Conservation (phyloP, 2,329 filamentous ascomycete genomes). For the Gnomoniopsis sp. region DNA sequence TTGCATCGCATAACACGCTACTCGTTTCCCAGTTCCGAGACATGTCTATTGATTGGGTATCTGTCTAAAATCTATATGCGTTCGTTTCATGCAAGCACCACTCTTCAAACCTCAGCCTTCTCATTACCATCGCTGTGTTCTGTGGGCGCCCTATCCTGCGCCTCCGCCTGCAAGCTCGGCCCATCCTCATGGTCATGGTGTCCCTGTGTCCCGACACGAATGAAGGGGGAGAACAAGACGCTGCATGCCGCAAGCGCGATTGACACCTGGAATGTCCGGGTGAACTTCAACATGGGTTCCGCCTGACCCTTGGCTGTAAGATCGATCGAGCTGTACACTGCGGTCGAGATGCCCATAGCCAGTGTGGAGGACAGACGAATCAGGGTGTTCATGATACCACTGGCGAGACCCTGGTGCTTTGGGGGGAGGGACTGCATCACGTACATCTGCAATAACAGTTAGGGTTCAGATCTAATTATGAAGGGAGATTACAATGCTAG, state of each 20-base stretch:
- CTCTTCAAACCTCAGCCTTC: not conserved
- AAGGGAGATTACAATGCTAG: not conserved
- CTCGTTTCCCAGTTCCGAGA: not conserved
- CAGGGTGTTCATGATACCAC: constrained; percentile 66
- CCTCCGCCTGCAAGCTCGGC: too few relatives aligned
- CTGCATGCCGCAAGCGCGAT: constrained; percentile 40
- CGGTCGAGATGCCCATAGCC: constrained; percentile 60
- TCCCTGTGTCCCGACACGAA: constrained; percentile 53
- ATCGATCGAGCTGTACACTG: constrained; percentile 52
- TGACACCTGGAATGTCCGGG: constrained; percentile 48
- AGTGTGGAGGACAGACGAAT: constrained; percentile 58
- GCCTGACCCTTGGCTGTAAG: constrained; percentile 27
- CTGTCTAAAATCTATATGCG: not conserved
- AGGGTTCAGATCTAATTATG: too few relatives aligned
- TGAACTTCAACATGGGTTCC: constrained; percentile 46
- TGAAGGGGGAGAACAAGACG: constrained; percentile 46
- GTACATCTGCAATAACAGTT: constrained; percentile 57
- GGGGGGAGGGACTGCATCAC: constrained; percentile 62
- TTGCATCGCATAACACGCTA: not conserved
- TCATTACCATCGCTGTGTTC: not conserved
- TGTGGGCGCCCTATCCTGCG: not conserved
- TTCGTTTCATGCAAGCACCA: not conserved
- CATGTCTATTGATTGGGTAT: not conserved
- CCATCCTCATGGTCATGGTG: constrained; percentile 13
- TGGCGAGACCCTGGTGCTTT: constrained; percentile 63